Evolutionary conservation across 352 stramenopile genomes (phyloP).

Genomic region (Pythium brassicae): DNA sequence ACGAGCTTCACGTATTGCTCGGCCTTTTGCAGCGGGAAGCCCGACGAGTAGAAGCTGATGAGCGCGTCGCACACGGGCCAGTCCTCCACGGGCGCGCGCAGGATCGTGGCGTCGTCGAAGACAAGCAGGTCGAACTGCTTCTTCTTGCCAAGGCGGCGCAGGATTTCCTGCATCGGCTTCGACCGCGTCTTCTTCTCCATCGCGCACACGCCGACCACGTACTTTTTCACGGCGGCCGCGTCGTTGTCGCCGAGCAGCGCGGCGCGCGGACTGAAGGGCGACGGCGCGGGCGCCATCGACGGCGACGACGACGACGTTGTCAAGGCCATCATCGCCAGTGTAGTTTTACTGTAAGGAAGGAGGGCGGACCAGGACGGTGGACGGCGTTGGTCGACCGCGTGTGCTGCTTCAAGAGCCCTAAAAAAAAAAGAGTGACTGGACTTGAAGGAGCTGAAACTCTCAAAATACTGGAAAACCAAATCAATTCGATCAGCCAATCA

Average conservation of each 20-base stretch:
- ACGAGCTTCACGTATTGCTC: conserved; percentile 95
- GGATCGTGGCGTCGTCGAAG: conserved; percentile 97
- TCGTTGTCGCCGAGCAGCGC: conserved; percentile 2
- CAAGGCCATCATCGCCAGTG: too few species aligned
- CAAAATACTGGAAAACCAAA: too few species aligned
- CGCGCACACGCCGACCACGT: conserved; percentile 95
- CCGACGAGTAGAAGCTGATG: conserved; percentile 98
- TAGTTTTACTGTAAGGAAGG: too few species aligned
- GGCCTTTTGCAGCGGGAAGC: conserved; percentile 97
- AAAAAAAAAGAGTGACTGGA: too few species aligned
- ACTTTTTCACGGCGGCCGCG: conserved; percentile 37
- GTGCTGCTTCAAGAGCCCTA: too few species aligned
- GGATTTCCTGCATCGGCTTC: conserved; percentile 97
- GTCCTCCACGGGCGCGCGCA: conserved; percentile 92
- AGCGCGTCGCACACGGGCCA: conserved; percentile 97
- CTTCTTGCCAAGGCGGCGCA: conserved; percentile 89
- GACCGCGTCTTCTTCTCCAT: conserved; percentile 99
- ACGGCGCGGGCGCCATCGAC: too few species aligned
- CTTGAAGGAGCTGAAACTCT: too few species aligned
- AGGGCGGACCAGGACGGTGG: too few species aligned
- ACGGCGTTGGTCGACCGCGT: too few species aligned
- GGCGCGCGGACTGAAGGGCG: not conserved
- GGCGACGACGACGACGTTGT: too few species aligned
- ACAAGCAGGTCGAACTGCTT: conserved; percentile 96
- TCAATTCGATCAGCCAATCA: too few species aligned